Base-by-base conservation (phyloP, 371 early-diverging fungal species). In the Gilbertella persicaria region DNA sequence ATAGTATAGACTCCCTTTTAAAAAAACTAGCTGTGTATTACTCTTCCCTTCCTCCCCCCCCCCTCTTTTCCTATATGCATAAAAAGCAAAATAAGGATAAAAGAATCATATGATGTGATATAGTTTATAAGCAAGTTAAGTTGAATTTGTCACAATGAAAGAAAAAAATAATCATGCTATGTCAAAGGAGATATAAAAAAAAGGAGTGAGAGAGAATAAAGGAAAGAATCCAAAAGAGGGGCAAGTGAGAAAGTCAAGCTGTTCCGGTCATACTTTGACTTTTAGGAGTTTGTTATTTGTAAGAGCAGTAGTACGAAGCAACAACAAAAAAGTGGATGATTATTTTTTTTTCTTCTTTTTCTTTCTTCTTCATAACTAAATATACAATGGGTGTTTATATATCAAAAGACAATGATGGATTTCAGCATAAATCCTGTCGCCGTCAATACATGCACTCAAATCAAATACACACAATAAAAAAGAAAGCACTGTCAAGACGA, bases 371-470 rank as follows among this genome's bases (percentile, higher is more conserved):
- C 9, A 13, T 35, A 30, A 30, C 3, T 14, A 12, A 6, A 47
- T 19, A 33, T 16, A 50, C 19, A 8, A 59, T 59, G 59, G 59
- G 59, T n/a, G 38, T 47, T 47, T 42, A 42, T 36, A 48, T 43
- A n/a, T 55, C 56, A 24, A 41, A 49, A 17, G 56, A 55, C 20
- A 33, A 48, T 35, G 7, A 3, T 33, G 45, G 13, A 26, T 9
- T 37, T n/a, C 8, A 33, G 13, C 8, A 33, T 13, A 33, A 33
- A 33, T 2, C 10, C 2, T 38, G 5, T 29, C 40, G 19, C 29
- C 26, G 46, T 26, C 30, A 45, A 28, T 40, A 40, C 14, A 29
- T 26, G 7, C 46, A 40, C 3, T 35, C 20, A 38, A 40, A n/a
- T n/a, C 33, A 35, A 45, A 3, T 26, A 17, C 20, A 29, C 29